Evolutionary conservation across 805 yeast species (phyloP), one percentile per base, ranked within the genome.

Genomic region (Metschnikowia kofuensis): DNA sequence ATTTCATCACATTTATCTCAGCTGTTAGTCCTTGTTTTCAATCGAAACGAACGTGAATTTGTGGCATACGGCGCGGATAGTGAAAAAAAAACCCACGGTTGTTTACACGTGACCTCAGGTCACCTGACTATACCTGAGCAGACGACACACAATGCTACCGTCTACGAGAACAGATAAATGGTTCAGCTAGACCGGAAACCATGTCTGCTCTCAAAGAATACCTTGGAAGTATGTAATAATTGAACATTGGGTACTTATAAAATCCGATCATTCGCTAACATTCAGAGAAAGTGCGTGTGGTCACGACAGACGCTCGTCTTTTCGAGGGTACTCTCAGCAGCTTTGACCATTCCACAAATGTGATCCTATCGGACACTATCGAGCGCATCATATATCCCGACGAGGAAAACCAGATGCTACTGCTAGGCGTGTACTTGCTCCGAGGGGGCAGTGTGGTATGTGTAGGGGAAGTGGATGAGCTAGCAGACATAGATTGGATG

Each of bases 261-360:
- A 21, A 21, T 21, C 13, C 13, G 34, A 31, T 3, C 34, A 11
- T 3, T 31, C 13, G 13, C 67, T 42, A 39, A 48, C 51, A 26
- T 31, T 8, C 51, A 68, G 81, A 76, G 55, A 69, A 69, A 54
- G 83, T 83, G 12, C 76, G 81, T 45, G 74, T 82, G 30, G 66
- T 83, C 40, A 80, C 85, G 2, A 70, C 82, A 7, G 85, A 80
- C 54, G 87, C 85, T 10, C 67, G 79, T 42, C 69, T 76, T 45
- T 70, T 78, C 38, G 76, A 72, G 56, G 78, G 78, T 4, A 62
- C 58, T 16, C 66, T 73, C 21, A 67, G 67, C 54, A 89, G 91
- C 7, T 85, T 72, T 57, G 92, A 86, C 62, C 79, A 82, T 53
- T 72, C 80, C 40, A 79, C 87, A 26, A 86, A 86, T 59, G 58